A percentile compares a stretch with the other conserved stretches of the same genome.
phyloP scores from a whole-genome alignment of 257 asterid genomes.

The Eucommia ulmoides region DNA sequence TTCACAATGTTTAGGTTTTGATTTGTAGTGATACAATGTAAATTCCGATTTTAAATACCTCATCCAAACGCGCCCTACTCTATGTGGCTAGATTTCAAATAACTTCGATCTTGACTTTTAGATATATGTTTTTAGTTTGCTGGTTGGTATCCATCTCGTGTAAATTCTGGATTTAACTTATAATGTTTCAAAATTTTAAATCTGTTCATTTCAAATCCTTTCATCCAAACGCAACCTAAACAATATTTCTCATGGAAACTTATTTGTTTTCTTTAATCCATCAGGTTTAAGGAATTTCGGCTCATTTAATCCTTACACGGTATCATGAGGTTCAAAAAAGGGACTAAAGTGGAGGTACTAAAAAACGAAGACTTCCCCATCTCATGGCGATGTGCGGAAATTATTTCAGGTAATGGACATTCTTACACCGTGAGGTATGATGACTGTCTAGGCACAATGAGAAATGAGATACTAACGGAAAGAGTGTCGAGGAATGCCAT shows the following conservation, averaged over 20 bases:
- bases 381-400: slow-evolving; percentile 49
- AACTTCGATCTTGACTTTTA: no score
- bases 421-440: slow-evolving; percentile 37
- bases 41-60: no score
- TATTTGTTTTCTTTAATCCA: slow-evolving; percentile 7
- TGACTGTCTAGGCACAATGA: slow-evolving; percentile 19
- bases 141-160: no score
- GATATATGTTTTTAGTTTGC: no score
- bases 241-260: background rate
- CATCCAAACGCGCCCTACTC: no score
- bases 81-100: no score
- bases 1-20: no score
- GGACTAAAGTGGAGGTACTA: slow-evolving; percentile 70
- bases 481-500: slow-evolving; percentile 37
- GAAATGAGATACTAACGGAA: slow-evolving; percentile 23
- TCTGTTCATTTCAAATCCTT: no score
- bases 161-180: no score
- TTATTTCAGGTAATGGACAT: slow-evolving; percentile 44
- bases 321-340: slow-evolving; percentile 46
- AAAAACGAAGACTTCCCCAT: slow-evolving; percentile 26
- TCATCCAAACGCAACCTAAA: no score
- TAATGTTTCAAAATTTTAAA: no score
- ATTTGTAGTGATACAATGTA: no score
- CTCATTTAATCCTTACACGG: slow-evolving; percentile 8
- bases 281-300: slow-evolving; percentile 23